phyloP scores from a whole-genome alignment of 208 protist genomes.

The Trypanosomatidae sp. region DNA sequence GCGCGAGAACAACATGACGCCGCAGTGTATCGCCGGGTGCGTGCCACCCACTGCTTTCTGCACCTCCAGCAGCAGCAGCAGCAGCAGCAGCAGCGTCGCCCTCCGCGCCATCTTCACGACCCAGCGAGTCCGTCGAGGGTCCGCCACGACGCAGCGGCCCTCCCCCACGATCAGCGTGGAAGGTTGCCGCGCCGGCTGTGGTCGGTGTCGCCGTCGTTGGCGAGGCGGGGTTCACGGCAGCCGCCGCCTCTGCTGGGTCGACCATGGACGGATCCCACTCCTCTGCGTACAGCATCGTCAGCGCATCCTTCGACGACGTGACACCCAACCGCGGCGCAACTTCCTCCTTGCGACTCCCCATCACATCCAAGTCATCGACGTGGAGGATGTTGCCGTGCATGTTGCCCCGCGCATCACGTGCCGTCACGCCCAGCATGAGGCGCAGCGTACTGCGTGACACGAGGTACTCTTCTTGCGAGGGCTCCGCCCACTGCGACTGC shows the following conservation, averaged over 20 bases:
- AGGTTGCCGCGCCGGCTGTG: no score
- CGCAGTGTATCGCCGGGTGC: no score
- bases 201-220: no score
- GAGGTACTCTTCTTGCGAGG: conserved; percentile 33
- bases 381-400: conserved; percentile 46
- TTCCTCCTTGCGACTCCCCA: conserved; percentile 48
- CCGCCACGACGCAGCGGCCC: no score
- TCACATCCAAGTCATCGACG: conserved; percentile 55
- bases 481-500: conserved; percentile 21
- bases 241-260: conserved; percentile 10
- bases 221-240: no score
- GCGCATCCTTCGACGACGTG: conserved; percentile 31
- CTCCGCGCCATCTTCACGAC: no score
- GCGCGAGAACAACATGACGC: no score
- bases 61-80: no score
- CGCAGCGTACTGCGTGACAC: conserved; percentile 39
- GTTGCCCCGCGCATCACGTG: conserved; percentile 29
- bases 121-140: no score
- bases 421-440: conserved; percentile 48
- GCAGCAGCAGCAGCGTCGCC: no score
- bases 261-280: conserved; percentile 28
- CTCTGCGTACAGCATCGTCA: conserved; percentile 17
- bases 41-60: no score
- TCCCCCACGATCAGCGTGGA: no score
- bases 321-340: conserved; percentile 45